These are phyloP conservation scores for Camelina neglecta DNA, from an alignment of 345 rosid species.

Conservation along the genomic window DNA sequence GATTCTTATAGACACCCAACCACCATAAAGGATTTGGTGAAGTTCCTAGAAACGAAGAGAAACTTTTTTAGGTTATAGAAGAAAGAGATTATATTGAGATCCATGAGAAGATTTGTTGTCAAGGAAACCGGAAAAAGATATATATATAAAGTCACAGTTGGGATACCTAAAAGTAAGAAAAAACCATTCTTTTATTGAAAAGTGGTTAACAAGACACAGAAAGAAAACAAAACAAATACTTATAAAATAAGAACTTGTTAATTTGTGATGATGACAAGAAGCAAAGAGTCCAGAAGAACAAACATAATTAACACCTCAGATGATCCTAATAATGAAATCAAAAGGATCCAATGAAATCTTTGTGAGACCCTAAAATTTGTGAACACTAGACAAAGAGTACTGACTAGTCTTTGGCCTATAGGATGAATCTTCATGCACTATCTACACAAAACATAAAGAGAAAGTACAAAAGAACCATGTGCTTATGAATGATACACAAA, in stretches of 20 bases:
- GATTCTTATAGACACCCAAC: slow-evolving; percentile 8
- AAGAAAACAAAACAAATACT: slow-evolving; percentile 1
- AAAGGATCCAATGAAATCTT: slow-evolving; percentile 43
- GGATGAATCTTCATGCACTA: slow-evolving; percentile 20
- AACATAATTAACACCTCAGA: slow-evolving; percentile 21
- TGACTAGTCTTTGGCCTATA: slow-evolving; percentile 25
- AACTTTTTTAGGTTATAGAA: background rate
- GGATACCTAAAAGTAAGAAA: slow-evolving; percentile 40
- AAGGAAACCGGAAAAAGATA: slow-evolving; percentile 17
- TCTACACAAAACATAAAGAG: slow-evolving; percentile 1
- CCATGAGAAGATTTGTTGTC: slow-evolving; percentile 41
- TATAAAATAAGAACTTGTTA: slow-evolving; percentile 16
- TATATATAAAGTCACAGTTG: slow-evolving; percentile 25
- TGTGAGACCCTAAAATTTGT: slow-evolving; percentile 28
- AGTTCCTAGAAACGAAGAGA: slow-evolving; percentile 11
- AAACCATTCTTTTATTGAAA: slow-evolving; percentile 36
- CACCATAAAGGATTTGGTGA: slow-evolving; percentile 19
- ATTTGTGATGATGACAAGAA: slow-evolving; percentile 43
- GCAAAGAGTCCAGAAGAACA: slow-evolving; percentile 35
- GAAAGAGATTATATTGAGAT: slow-evolving; percentile 30
- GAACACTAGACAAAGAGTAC: slow-evolving; percentile 16
- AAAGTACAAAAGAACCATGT: slow-evolving; percentile 29
- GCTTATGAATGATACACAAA: slow-evolving; percentile 28
- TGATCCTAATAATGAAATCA: slow-evolving; percentile 37
- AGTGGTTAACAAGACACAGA: slow-evolving; percentile 32